A percentile compares a stretch with the other conserved stretches of the same genome.
These are phyloP conservation scores for Zygoascus sp. DNA, from an alignment of 1,139 yeast species.

Conservation along the genomic window DNA sequence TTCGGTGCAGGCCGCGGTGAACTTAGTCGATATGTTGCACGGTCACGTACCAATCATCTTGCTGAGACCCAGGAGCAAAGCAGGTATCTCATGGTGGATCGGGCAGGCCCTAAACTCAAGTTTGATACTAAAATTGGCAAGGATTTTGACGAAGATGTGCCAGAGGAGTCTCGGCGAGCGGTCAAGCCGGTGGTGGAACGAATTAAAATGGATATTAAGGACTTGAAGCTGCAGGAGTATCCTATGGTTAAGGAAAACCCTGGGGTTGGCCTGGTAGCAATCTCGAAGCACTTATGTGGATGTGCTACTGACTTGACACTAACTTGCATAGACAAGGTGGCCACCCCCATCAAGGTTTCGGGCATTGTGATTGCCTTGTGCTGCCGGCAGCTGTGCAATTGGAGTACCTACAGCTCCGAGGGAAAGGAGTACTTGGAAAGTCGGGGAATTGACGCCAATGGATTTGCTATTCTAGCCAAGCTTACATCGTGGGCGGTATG, in stretches of 20 bases:
- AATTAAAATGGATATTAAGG: constrained; percentile 73
- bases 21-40: constrained; percentile 62
- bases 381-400: constrained; percentile 82
- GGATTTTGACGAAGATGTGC: constrained; percentile 41
- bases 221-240: constrained; percentile 51
- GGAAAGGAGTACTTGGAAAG: constrained; percentile 37
- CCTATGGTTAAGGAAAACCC: constrained; percentile 26
- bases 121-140: constrained; percentile 62
- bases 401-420: constrained; percentile 46
- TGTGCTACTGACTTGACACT: constrained; percentile 88
- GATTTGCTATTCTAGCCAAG: constrained; percentile 55
- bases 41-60: constrained; percentile 32
- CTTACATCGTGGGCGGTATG: constrained; percentile 87
- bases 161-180: constrained; percentile 18
- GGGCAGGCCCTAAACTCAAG: constrained; percentile 76
- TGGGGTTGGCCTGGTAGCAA: constrained; percentile 45
- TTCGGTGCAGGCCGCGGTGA: constrained; percentile 93
- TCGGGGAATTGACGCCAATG: constrained; percentile 30
- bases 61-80: background rate
- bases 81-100: constrained; percentile 54
- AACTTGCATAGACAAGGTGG: constrained; percentile 54
- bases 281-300: constrained; percentile 89
- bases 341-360: constrained; percentile 17
- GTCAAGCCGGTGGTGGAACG: constrained; percentile 44
- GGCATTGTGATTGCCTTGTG: constrained; percentile 89